A percentile compares a stretch with the other conserved stretches of the same genome.
These are phyloP conservation scores for Ananas comosus DNA, from an alignment of 176 grass and related monocot species.

Conservation along the genomic window DNA sequence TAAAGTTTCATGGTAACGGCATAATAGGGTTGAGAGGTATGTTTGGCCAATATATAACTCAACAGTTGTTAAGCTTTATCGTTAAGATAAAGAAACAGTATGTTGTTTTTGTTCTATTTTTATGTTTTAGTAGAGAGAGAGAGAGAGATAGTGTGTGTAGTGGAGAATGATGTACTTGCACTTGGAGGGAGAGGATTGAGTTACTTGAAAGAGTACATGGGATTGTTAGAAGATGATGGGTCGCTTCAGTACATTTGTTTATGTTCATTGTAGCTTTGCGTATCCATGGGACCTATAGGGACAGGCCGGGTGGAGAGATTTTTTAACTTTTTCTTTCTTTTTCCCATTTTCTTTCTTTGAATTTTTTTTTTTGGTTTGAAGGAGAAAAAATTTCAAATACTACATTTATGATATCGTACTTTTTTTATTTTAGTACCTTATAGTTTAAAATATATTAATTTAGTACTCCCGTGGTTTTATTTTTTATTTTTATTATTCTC, in stretches of 20 bases:
- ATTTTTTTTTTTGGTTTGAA: no score
- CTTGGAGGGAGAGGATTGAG: slow-evolving; percentile 6
- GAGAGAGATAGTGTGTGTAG: neutral
- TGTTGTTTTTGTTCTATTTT: neutral
- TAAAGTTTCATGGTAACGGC: neutral
- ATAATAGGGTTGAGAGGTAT: neutral
- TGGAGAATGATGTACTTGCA: neutral
- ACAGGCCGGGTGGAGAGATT: no score
- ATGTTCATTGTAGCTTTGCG: no score
- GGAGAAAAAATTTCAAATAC: no score
- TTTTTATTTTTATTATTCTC: no score
- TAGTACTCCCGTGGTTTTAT: no score
- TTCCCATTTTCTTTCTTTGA: no score
- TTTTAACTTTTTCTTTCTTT: no score
- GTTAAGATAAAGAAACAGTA: slow-evolving; percentile 15
- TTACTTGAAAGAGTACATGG: slow-evolving; percentile 8
- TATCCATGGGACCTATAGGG: no score
- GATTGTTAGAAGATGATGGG: neutral
- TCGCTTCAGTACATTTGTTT: neutral
- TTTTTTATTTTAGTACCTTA: no score
- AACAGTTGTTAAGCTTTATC: neutral
- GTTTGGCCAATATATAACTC: neutral
- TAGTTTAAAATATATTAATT: no score
- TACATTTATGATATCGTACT: no score
- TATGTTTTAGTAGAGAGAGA: neutral